Evolutionary conservation across 1,139 yeast species (phyloP).

Genomic region (Zhuliangozyma blackwelliae): DNA sequence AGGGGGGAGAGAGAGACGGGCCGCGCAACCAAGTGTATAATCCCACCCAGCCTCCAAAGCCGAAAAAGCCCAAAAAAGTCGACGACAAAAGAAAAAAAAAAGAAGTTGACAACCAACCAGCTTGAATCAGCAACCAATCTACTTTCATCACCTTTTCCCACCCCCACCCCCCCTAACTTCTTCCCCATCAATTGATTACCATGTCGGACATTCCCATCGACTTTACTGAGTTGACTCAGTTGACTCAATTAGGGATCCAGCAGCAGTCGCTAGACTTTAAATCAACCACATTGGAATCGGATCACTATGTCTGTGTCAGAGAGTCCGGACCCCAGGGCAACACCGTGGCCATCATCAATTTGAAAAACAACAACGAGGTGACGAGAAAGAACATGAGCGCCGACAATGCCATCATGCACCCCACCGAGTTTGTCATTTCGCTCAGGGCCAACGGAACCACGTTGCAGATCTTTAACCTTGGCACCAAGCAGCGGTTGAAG

Average conservation of each 20-base stretch:
- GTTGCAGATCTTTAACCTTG: conserved; percentile 88
- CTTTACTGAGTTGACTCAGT: conserved; percentile 90
- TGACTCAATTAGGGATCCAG: conserved; percentile 78
- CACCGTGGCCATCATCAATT: conserved; percentile 87
- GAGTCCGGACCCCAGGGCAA: conserved; percentile 74
- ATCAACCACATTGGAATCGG: conserved; percentile 92
- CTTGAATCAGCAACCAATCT: neutral
- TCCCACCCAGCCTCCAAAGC: too few species aligned
- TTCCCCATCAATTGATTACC: conserved; percentile 1
- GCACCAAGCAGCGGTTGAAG: conserved; percentile 82
- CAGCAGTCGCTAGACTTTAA: conserved; percentile 85
- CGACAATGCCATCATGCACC: conserved; percentile 97
- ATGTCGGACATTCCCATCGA: conserved; percentile 84
- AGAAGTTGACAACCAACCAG: too few species aligned
- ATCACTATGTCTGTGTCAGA: conserved; percentile 83
- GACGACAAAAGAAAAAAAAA: too few species aligned
- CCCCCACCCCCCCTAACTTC: neutral
- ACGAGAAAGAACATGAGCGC: conserved; percentile 93
- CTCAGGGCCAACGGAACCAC: conserved; percentile 96
- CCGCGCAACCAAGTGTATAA: too few species aligned
- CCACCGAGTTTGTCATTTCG: conserved; percentile 80
- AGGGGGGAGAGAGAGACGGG: too few species aligned
- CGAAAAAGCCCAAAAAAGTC: too few species aligned
- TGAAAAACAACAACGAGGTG: conserved; percentile 68
- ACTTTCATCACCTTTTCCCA: neutral